Conservation (phyloP, 225 moss, liverwort and hornwort species). For the Marchantia paleacea region DNA sequence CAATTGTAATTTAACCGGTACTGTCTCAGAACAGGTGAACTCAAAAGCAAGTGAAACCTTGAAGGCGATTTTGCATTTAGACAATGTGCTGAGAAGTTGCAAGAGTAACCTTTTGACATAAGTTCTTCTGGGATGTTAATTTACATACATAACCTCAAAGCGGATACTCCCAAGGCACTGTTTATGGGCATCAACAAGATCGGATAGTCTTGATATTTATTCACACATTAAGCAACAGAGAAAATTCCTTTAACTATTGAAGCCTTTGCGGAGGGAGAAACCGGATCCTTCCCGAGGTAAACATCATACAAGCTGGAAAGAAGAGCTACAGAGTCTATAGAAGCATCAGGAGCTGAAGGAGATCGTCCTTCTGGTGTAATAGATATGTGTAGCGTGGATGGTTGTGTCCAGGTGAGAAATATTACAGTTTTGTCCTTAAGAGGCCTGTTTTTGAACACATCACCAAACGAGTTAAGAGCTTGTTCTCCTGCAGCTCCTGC, state of each 20-base stretch:
- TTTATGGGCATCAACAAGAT: no score
- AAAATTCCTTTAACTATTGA: constrained; percentile 48
- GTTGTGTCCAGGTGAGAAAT: constrained; percentile 59
- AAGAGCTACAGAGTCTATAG: constrained; percentile 49
- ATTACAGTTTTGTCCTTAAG: constrained; percentile 51
- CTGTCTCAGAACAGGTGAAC: no score
- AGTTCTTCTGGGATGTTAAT: no score
- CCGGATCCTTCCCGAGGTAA: constrained; percentile 52
- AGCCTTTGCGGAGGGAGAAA: constrained; percentile 50
- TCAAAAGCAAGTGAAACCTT: no score
- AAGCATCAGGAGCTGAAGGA: constrained; percentile 34
- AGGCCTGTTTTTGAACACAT: constrained; percentile 50
- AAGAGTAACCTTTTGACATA: no score
- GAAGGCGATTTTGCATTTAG: no score
- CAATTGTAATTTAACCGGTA: no score
- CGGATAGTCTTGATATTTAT: neutral
- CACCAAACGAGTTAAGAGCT: constrained; percentile 49
- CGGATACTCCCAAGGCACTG: no score
- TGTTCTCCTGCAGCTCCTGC: constrained; percentile 48
- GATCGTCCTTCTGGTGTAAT: constrained; percentile 32
- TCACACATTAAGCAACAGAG: constrained; percentile 2
- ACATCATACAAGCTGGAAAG: constrained; percentile 60
- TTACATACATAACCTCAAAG: no score
- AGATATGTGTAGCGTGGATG: constrained; percentile 55
- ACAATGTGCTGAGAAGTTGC: no score